Conservation (phyloP, 164 flowering plant species). For the Aristolochia californica region DNA sequence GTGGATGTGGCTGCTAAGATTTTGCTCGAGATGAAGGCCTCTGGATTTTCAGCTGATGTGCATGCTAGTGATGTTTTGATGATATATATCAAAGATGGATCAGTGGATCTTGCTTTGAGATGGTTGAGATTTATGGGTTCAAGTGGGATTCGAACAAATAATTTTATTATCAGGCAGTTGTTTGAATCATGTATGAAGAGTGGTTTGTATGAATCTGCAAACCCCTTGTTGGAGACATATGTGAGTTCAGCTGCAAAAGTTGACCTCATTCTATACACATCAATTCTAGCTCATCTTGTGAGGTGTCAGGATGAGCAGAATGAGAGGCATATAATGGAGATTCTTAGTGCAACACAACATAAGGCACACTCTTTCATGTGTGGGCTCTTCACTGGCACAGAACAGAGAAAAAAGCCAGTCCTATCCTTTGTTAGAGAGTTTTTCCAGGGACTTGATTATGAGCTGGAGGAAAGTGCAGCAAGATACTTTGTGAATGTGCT, state of each 20-base stretch:
- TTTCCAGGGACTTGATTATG: slow-evolving; percentile 81
- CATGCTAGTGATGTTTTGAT: slow-evolving; percentile 91
- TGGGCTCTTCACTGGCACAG: slow-evolving; percentile 91
- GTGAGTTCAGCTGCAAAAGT: slow-evolving; percentile 76
- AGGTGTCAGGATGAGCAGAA: slow-evolving; percentile 86
- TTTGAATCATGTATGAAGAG: slow-evolving; percentile 97
- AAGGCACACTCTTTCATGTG: slow-evolving; percentile 91
- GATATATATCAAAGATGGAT: slow-evolving; percentile 89
- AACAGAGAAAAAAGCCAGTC: slow-evolving; percentile 86
- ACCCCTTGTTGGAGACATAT: slow-evolving; percentile 85
- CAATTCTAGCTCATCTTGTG: slow-evolving; percentile 81
- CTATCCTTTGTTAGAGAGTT: slow-evolving; percentile 83
- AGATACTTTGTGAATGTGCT: slow-evolving; percentile 88
- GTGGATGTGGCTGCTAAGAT: slow-evolving; percentile 97
- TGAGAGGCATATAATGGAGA: slow-evolving; percentile 85
- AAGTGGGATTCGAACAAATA: slow-evolving; percentile 83
- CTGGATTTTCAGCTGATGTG: slow-evolving; percentile 86
- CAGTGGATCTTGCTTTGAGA: slow-evolving; percentile 83
- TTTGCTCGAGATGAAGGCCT: slow-evolving; percentile 87
- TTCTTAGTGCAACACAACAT: slow-evolving; percentile 72
- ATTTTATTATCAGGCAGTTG: slow-evolving; percentile 81
- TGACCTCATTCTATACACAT: slow-evolving; percentile 88
- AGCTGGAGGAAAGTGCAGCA: slow-evolving; percentile 82
- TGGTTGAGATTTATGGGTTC: slow-evolving; percentile 97
- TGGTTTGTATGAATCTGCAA: slow-evolving; percentile 77